A percentile compares a stretch with the other conserved stretches of the same genome.
phyloP scores from a whole-genome alignment of 805 yeast species.

The Ogataea angusta region DNA sequence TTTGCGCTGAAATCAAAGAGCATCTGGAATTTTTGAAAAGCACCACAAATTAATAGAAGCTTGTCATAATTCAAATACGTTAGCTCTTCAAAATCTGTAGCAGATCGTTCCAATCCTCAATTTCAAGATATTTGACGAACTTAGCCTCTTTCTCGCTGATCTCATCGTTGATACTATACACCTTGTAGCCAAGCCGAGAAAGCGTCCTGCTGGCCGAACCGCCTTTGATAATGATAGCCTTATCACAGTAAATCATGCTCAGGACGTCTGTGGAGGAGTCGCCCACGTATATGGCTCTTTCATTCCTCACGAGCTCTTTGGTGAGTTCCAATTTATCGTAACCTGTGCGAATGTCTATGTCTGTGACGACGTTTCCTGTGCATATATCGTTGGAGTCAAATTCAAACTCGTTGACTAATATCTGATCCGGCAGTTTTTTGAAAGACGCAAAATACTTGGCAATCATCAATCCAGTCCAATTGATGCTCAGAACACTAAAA shows the following conservation, averaged over 20 bases:
- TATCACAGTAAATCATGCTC: conserved; percentile 44
- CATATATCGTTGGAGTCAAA: conserved; percentile 27
- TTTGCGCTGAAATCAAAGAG: conserved; percentile 48
- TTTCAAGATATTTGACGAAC: conserved; percentile 16
- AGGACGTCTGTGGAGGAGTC: conserved; percentile 61
- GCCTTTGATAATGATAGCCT: conserved; percentile 45
- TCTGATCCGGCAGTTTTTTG: conserved; percentile 12
- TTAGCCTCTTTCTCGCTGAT: conserved; percentile 11
- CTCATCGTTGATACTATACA: conserved; percentile 18
- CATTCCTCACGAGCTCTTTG: conserved; percentile 20
- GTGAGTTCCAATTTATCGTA: conserved; percentile 42
- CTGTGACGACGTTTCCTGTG: conserved; percentile 23
- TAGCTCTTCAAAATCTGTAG: conserved; percentile 6
- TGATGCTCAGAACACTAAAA: conserved; percentile 48
- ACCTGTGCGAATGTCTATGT: conserved; percentile 46
- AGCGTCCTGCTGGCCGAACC: conserved; percentile 34
- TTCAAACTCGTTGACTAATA: conserved; percentile 52
- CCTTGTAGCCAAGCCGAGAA: conserved; percentile 23
- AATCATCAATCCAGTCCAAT: conserved; percentile 57
- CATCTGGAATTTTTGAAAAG: conserved; percentile 42
- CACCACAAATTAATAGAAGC: conserved; percentile 11
- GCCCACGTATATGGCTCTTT: conserved; percentile 45
- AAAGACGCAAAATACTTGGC: conserved; percentile 26
- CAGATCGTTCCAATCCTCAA: conserved; percentile 21
- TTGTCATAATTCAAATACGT: background rate